Evolutionary conservation across 805 yeast species (phyloP).

Genomic region (Wickerhamomyces queroliae): DNA sequence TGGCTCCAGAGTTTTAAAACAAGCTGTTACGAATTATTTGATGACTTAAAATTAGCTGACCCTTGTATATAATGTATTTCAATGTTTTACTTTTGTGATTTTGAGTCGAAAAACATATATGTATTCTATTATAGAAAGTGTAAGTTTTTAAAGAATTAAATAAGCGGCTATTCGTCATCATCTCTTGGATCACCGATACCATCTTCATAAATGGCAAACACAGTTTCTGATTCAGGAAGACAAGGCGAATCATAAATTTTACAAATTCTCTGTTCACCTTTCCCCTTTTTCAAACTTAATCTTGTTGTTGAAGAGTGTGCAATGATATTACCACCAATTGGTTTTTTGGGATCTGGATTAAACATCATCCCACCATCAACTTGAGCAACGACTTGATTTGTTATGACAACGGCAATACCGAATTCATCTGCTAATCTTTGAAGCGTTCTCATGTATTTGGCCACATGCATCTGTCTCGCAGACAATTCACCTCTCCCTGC

Average conservation of each 20-base stretch:
- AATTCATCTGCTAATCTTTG: constrained; percentile 96
- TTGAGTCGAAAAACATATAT: background rate
- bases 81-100: constrained; percentile 5
- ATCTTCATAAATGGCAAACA: constrained; percentile 93
- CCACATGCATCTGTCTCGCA: constrained; percentile 92
- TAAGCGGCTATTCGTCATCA: constrained; percentile 22
- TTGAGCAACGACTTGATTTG: constrained; percentile 96
- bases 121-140: background rate
- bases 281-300: constrained; percentile 82
- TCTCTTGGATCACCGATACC: constrained; percentile 95
- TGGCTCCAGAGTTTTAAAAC: constrained; percentile 58
- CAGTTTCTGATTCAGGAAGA: constrained; percentile 90
- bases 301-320: constrained; percentile 97
- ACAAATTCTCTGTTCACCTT: constrained; percentile 89
- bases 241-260: constrained; percentile 96
- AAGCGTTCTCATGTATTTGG: constrained; percentile 83
- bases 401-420: constrained; percentile 94
- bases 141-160: background rate
- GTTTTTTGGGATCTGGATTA: constrained; percentile 96
- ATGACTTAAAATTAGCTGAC: too few species aligned
- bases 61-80: constrained; percentile 10
- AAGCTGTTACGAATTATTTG: too few species aligned
- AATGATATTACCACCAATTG: constrained; percentile 96
- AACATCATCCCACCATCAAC: constrained; percentile 82
- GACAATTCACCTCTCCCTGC: constrained; percentile 94